Evolutionary conservation across 805 yeast genomes (phyloP).

Genomic region (Candida cerambycidarum): DNA sequence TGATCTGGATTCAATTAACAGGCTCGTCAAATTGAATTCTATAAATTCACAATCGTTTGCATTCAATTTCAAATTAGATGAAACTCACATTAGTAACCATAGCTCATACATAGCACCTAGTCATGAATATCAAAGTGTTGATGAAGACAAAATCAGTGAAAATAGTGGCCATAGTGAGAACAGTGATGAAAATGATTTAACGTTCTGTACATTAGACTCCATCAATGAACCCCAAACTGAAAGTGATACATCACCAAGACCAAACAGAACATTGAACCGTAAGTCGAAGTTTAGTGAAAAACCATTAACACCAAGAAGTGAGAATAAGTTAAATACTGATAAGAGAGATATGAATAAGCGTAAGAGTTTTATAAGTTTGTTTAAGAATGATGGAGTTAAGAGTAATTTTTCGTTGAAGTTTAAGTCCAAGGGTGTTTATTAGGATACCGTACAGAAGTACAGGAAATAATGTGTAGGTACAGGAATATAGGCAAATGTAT

Average conservation of each 20-base stretch:
- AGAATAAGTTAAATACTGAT: slow-evolving; percentile 1
- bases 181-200: slow-evolving; percentile 1
- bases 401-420: slow-evolving; percentile 19
- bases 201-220: slow-evolving; percentile 7
- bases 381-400: slow-evolving; percentile 17
- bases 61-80: slow-evolving; percentile 13
- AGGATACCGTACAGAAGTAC: neutral
- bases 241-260: neutral
- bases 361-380: slow-evolving; percentile 17
- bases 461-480: no score
- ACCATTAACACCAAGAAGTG: neutral
- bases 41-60: slow-evolving; percentile 15
- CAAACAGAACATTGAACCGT: no score
- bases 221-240: slow-evolving; percentile 9
- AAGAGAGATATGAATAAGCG: slow-evolving; percentile 12
- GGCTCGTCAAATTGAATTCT: slow-evolving; percentile 11
- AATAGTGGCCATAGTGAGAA: no score
- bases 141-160: slow-evolving; percentile 2
- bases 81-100: neutral
- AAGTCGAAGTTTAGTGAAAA: no score
- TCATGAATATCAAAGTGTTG: neutral
- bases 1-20: slow-evolving; percentile 7
- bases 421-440: slow-evolving; percentile 19
- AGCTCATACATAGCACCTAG: neutral
- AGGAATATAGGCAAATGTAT: no score